Conservation (phyloP, 768 basidiomycete genomes). For the Glaciozyma antarctica region DNA sequence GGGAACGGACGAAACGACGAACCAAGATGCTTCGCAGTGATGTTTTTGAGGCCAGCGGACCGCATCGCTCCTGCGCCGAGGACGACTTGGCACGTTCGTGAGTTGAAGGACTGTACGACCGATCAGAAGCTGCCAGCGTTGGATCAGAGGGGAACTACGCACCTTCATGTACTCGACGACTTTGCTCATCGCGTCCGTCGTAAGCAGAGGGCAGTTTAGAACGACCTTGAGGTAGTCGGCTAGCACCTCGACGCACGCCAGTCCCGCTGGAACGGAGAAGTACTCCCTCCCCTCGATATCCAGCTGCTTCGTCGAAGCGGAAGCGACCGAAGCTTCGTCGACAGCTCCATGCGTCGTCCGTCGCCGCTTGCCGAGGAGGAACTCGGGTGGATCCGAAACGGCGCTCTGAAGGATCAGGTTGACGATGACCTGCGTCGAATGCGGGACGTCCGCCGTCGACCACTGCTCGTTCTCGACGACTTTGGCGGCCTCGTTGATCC, state of each 20-base stretch:
- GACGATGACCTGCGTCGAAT: slow-evolving; percentile 57
- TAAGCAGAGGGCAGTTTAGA: slow-evolving; percentile 75
- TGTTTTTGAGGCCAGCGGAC: slow-evolving; percentile 92
- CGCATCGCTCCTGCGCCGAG: slow-evolving; percentile 98
- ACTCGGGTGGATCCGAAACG: slow-evolving; percentile 56
- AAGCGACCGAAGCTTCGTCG: slow-evolving; percentile 1
- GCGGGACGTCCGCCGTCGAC: slow-evolving; percentile 66
- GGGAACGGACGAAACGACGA: slow-evolving; percentile 28
- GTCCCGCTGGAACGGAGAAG: slow-evolving; percentile 76
- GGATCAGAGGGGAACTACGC: slow-evolving; percentile 1
- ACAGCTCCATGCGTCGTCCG: background rate
- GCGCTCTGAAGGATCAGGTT: slow-evolving; percentile 71
- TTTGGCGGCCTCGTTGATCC: slow-evolving; percentile 70
- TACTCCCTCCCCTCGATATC: slow-evolving; percentile 69
- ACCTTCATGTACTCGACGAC: slow-evolving; percentile 87
- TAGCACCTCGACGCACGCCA: slow-evolving; percentile 57
- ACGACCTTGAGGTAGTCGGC: slow-evolving; percentile 80
- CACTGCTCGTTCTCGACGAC: slow-evolving; percentile 93
- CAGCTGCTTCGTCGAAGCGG: slow-evolving; percentile 49
- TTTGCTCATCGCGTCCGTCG: slow-evolving; percentile 88
- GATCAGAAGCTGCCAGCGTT: too few relatives aligned
- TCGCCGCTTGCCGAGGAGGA: slow-evolving; percentile 42
- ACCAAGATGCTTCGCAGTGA: slow-evolving; percentile 96
- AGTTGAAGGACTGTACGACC: slow-evolving; percentile 66
- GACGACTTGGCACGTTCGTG: slow-evolving; percentile 93